Conservation (phyloP, 106 monocot species). For the Phalaenopsis equestris region DNA sequence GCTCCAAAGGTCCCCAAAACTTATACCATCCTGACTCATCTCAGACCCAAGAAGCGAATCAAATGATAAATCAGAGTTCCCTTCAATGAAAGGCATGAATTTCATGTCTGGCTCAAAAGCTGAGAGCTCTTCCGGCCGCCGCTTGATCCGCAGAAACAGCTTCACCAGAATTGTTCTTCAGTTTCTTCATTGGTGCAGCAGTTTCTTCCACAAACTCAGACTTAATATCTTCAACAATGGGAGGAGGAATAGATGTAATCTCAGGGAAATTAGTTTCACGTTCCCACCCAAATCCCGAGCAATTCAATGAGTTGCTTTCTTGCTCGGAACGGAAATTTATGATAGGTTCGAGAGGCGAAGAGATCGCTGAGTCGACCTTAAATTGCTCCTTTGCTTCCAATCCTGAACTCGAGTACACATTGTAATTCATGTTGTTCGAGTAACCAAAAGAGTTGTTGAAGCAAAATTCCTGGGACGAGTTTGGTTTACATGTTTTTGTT, state of each 20-base stretch:
- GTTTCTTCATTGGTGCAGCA: conserved; percentile 23
- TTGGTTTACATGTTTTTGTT: conserved; percentile 4
- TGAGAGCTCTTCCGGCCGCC: conserved; percentile 25
- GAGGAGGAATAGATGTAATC: conserved; percentile 20
- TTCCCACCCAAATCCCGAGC: conserved; percentile 19
- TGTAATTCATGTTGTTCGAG: conserved; percentile 5
- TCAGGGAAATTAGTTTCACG: conserved; percentile 25
- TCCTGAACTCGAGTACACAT: conserved; percentile 17
- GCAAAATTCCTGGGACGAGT: conserved; percentile 10
- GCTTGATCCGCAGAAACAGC: conserved; percentile 16
- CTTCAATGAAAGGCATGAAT: conserved; percentile 39
- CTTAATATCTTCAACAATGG: conserved; percentile 1
- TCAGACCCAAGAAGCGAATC: conserved; percentile 31
- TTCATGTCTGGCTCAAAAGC: conserved; percentile 45
- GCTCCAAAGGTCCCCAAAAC: conserved; percentile 48
- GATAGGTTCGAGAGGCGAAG: conserved; percentile 1
- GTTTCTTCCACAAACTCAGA: conserved; percentile 5
- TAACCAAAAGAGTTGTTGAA: conserved; percentile 8
- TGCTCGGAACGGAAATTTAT: conserved; percentile 22
- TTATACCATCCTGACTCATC: conserved; percentile 23
- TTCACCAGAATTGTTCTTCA: conserved; percentile 29
- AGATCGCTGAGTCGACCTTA: conserved; percentile 12
- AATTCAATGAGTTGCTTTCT: conserved; percentile 34
- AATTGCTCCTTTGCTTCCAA: neutral
- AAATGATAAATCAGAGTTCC: conserved; percentile 17